A percentile compares a stretch with the other conserved stretches of the same genome.
These are phyloP conservation scores for Blastocladiella emersonii DNA, from an alignment of 371 early-diverging fungal genomes.

Conservation along the genomic window DNA sequence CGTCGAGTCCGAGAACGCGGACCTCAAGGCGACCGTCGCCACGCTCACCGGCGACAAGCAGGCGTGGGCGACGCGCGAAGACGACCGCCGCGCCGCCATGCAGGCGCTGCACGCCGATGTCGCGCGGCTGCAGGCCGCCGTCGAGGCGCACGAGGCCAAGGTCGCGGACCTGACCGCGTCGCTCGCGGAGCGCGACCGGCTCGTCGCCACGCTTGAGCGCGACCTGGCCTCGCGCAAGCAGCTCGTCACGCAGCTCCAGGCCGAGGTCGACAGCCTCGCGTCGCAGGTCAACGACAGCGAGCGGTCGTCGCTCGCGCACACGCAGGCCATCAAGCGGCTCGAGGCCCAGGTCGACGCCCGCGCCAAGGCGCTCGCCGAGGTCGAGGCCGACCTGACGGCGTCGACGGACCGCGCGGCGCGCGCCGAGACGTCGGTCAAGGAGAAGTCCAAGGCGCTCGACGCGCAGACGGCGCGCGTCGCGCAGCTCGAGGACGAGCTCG, in stretches of 20 bases:
- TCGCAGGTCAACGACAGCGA: not conserved
- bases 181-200: not conserved
- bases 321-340: not conserved
- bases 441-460: not conserved
- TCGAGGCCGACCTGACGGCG: not conserved
- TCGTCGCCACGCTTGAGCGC: not conserved
- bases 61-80: no score
- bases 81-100: no score
- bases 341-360: not conserved
- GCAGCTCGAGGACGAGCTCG: not conserved
- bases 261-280: not conserved
- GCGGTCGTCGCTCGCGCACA: not conserved
- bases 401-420: not conserved
- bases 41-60: no score
- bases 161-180: not conserved
- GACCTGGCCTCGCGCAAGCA: not conserved
- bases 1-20: no score
- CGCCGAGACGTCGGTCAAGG: not conserved
- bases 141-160: not conserved
- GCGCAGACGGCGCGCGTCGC: not conserved
- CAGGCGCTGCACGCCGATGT: not conserved
- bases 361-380: not conserved
- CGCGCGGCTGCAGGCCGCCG: not conserved
- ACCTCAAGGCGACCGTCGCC: no score
- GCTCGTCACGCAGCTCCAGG: not conserved